Conservation (phyloP, 208 protist species). For the Herpetomonas tarakana region DNA sequence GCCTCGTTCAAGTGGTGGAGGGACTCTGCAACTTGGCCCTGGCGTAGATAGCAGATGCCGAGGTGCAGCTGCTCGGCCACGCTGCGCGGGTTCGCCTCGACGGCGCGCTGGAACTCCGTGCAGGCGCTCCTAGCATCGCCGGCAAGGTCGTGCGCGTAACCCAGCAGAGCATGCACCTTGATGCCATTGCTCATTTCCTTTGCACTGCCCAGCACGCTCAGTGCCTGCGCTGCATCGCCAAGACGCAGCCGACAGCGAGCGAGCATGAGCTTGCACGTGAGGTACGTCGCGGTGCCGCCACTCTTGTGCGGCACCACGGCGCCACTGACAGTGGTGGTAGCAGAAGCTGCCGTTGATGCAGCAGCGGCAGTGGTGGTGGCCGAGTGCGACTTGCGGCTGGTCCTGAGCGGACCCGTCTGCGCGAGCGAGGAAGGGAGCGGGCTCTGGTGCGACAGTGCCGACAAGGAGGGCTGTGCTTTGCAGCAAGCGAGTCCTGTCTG, state of each 20-base stretch:
- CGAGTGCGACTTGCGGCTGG: no score
- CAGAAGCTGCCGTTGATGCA: no score
- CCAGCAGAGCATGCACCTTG: conserved; percentile 66
- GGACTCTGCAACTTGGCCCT: conserved; percentile 45
- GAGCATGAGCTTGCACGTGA: conserved; percentile 45
- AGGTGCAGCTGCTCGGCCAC: conserved; percentile 70
- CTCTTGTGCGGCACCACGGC: no score
- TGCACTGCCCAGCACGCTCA: conserved; percentile 38
- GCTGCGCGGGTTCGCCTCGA: conserved; percentile 49
- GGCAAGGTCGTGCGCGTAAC: conserved; percentile 22
- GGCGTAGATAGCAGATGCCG: conserved; percentile 59
- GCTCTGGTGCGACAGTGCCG: no score
- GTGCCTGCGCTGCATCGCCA: conserved; percentile 34
- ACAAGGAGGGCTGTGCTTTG: no score
- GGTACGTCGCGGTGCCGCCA: conserved; percentile 9
- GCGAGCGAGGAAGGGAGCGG: no score
- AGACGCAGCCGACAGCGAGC: conserved; percentile 40
- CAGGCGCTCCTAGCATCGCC: background rate
- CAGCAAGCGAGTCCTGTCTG: no score
- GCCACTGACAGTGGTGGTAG: no score
- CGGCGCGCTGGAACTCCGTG: conserved; percentile 55
- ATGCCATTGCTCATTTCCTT: conserved; percentile 65
- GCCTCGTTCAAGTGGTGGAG: conserved; percentile 72
- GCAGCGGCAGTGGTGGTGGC: no score
- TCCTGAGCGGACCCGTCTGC: no score